Evolutionary conservation across 2,329 filamentous ascomycete genomes (phyloP).

Genomic region (Sphaceloma murrayae): DNA sequence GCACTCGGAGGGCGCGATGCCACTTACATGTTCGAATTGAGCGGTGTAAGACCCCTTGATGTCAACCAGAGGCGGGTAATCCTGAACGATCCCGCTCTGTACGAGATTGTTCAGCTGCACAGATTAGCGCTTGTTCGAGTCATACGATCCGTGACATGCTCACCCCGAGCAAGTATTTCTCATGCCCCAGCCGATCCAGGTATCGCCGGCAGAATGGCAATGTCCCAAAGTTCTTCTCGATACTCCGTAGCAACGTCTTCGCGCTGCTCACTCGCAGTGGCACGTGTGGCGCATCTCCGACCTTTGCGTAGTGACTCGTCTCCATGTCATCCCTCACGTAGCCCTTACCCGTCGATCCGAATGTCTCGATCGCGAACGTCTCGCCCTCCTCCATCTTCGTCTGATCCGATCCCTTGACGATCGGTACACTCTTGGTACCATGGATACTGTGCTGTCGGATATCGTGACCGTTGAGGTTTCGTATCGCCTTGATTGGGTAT

Average conservation of each 20-base stretch:
- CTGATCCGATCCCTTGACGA: conserved; percentile 42
- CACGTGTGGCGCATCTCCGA: conserved; percentile 31
- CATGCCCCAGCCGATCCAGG: conserved; percentile 52
- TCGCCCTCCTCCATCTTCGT: conserved; percentile 52
- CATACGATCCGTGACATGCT: conserved; percentile 21
- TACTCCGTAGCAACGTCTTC: conserved; percentile 48
- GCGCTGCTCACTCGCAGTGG: conserved; percentile 42
- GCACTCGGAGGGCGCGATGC: conserved; percentile 4
- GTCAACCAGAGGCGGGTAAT: conserved; percentile 49
- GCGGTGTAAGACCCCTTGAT: conserved; percentile 52
- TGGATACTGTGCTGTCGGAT: conserved; percentile 48
- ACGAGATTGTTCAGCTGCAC: conserved; percentile 49
- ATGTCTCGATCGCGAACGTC: conserved; percentile 50
- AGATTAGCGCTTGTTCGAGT: conserved; percentile 14
- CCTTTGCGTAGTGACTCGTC: conserved; percentile 30
- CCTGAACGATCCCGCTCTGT: conserved; percentile 47
- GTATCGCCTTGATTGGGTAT: conserved; percentile 47
- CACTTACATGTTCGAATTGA: conserved; percentile 52
- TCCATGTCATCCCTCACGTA: conserved; percentile 39
- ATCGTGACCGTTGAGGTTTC: conserved; percentile 47
- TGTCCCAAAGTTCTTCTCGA: conserved; percentile 54
- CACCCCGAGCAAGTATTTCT: conserved; percentile 51
- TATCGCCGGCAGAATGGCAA: conserved; percentile 54
- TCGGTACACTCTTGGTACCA: conserved; percentile 47
- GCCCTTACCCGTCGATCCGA: conserved; percentile 47